A percentile compares a stretch with the other conserved stretches of the same genome.
These are phyloP conservation scores for Ricinus communis DNA, from an alignment of 345 rosid species.

Conservation along the genomic window DNA sequence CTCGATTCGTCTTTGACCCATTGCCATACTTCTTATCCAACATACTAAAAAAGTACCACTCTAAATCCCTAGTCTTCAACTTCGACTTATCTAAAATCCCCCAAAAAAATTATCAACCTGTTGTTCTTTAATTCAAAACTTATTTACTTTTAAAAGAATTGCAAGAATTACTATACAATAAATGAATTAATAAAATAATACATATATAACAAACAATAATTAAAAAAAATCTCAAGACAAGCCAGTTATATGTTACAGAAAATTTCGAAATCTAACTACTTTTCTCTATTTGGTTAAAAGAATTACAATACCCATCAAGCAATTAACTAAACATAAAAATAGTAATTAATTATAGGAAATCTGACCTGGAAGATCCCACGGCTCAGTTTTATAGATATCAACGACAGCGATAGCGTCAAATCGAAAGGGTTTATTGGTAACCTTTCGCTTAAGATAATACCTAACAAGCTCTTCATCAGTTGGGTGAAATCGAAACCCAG, in stretches of 20 bases:
- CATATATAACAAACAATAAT: too few relatives aligned
- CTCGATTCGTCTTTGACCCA: conserved; percentile 87
- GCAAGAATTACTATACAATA: too few relatives aligned
- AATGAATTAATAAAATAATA: too few relatives aligned
- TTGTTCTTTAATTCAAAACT: too few relatives aligned
- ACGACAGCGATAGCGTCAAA: conserved; percentile 70
- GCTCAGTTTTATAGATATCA: conserved; percentile 80
- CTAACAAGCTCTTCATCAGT: conserved; percentile 94
- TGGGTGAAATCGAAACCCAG: conserved; percentile 93
- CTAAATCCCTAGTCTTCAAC: conserved; percentile 84
- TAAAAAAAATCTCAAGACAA: too few relatives aligned
- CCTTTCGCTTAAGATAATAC: conserved; percentile 85
- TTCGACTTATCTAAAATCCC: conserved; percentile 56
- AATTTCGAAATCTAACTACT: not conserved
- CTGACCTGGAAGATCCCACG: conserved; percentile 97
- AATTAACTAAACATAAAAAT: not conserved
- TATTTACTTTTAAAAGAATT: too few relatives aligned
- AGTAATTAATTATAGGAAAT: not conserved
- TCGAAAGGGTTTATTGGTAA: conserved; percentile 63
- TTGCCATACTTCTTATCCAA: conserved; percentile 83
- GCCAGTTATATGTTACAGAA: too few relatives aligned
- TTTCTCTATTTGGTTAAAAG: not conserved
- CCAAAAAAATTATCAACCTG: not conserved
- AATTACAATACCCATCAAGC: not conserved
- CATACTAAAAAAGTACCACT: conserved; percentile 90